Conservation (phyloP, 1,284 basidiomycete species). For the Boletellus sp. region DNA sequence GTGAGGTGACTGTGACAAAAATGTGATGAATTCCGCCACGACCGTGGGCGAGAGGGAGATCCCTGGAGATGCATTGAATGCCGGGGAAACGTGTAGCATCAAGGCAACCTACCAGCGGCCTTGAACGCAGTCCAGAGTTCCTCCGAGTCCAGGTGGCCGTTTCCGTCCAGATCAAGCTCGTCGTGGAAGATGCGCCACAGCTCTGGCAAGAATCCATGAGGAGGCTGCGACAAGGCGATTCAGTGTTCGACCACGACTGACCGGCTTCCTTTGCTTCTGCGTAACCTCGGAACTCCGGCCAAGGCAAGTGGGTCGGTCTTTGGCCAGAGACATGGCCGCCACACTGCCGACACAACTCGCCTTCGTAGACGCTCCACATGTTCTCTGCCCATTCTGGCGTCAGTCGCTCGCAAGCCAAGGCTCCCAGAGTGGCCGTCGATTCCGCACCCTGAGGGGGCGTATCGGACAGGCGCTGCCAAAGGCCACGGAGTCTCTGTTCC, state of each 20-base stretch:
- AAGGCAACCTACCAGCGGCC: slow-evolving; percentile 60
- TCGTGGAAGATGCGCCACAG: slow-evolving; percentile 88
- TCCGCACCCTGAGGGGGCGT: slow-evolving; percentile 24
- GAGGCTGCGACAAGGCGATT: slow-evolving; percentile 14
- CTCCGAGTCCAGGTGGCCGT: slow-evolving; percentile 72
- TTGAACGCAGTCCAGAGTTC: slow-evolving; percentile 70
- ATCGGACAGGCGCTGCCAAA: slow-evolving; percentile 59
- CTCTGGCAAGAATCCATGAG: slow-evolving; percentile 45
- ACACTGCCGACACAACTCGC: slow-evolving; percentile 68
- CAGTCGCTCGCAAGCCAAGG: slow-evolving; percentile 35
- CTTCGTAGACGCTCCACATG: slow-evolving; percentile 70
- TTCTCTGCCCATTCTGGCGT: slow-evolving; percentile 67
- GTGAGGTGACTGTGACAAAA: slow-evolving; percentile 64
- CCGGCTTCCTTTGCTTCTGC: slow-evolving; percentile 76
- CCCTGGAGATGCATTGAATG: slow-evolving; percentile 42
- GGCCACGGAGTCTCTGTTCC: slow-evolving; percentile 51
- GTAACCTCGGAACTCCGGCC: slow-evolving; percentile 78
- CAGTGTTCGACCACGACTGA: slow-evolving; percentile 37
- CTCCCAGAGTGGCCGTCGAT: slow-evolving; percentile 24
- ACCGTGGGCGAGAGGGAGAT: slow-evolving; percentile 65
- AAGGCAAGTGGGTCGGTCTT: slow-evolving; percentile 49
- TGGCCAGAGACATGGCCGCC: slow-evolving; percentile 47
- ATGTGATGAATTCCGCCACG: slow-evolving; percentile 77
- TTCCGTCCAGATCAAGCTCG: slow-evolving; percentile 82
- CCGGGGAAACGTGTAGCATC: slow-evolving; percentile 17